These are phyloP conservation scores for Hibiscus trionum DNA, from an alignment of 345 rosid genomes.

Conservation along the genomic window DNA sequence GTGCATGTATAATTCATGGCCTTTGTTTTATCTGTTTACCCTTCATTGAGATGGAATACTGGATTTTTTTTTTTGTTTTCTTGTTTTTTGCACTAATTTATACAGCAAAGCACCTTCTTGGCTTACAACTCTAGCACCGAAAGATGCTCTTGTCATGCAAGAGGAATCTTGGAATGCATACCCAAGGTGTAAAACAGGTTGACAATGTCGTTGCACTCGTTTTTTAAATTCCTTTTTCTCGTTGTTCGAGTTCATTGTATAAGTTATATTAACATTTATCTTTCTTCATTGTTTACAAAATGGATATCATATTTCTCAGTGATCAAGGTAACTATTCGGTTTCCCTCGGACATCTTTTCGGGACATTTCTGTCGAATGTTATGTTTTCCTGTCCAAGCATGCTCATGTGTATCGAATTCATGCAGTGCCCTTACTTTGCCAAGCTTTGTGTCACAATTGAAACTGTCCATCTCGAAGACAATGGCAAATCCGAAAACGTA, in stretches of 20 bases:
- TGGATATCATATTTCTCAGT: slow-evolving; percentile 31
- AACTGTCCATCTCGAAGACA: slow-evolving; percentile 51
- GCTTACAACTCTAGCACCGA: slow-evolving; percentile 55
- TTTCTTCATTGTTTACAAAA: slow-evolving; percentile 7
- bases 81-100: slow-evolving; percentile 1
- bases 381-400: neutral
- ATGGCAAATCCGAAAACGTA: slow-evolving; percentile 53
- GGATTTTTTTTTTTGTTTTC: neutral
- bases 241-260: neutral
- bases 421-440: slow-evolving; percentile 66
- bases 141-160: slow-evolving; percentile 58
- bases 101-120: slow-evolving; percentile 69
- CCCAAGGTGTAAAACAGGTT: slow-evolving; percentile 74
- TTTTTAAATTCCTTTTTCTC: neutral
- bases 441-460: slow-evolving; percentile 55
- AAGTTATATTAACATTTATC: slow-evolving; percentile 21
- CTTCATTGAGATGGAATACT: neutral
- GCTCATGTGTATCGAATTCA: slow-evolving; percentile 13
- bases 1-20: neutral
- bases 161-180: slow-evolving; percentile 78
- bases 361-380: neutral
- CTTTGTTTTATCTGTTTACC: neutral
- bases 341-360: neutral
- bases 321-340: slow-evolving; percentile 45
- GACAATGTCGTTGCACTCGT: neutral